Conservation (phyloP, 345 rosid genomes). For the Arabis alpina region DNA sequence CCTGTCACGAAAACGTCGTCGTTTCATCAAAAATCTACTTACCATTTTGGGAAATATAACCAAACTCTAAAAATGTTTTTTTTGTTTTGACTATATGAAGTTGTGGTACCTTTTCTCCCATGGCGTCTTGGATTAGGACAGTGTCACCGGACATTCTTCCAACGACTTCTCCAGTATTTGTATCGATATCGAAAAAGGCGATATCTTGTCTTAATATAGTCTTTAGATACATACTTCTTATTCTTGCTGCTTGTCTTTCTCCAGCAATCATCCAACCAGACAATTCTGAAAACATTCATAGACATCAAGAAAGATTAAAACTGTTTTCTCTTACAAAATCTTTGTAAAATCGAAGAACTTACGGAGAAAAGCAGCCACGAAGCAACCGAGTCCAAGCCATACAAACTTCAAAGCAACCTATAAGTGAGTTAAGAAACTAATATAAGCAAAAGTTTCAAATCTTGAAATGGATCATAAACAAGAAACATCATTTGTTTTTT, state of each 20-base stretch:
- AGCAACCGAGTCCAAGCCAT: slow-evolving; percentile 73
- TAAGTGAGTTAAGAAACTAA: slow-evolving; percentile 11
- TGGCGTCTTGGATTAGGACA: slow-evolving; percentile 90
- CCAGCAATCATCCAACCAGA: slow-evolving; percentile 90
- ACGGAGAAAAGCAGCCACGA: slow-evolving; percentile 75
- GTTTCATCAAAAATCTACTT: neutral
- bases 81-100: neutral
- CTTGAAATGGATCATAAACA: neutral
- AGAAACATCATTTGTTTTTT: slow-evolving; percentile 17
- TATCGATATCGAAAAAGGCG: slow-evolving; percentile 77
- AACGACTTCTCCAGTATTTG: slow-evolving; percentile 86
- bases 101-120: slow-evolving; percentile 82
- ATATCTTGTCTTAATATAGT: slow-evolving; percentile 85
- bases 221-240: slow-evolving; percentile 68
- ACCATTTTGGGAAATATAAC: neutral
- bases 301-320: slow-evolving; percentile 24
- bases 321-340: neutral
- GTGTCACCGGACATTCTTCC: slow-evolving; percentile 99
- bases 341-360: slow-evolving; percentile 42
- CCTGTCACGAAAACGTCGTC: slow-evolving; percentile 49
- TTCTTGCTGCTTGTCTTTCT: slow-evolving; percentile 81
- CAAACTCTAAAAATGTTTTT: neutral
- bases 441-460: neutral
- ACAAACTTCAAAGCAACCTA: slow-evolving; percentile 79
- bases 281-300: slow-evolving; percentile 57